Base-by-base conservation (phyloP, 1,139 yeast genomes). In the Starmera stellimalicola region DNA sequence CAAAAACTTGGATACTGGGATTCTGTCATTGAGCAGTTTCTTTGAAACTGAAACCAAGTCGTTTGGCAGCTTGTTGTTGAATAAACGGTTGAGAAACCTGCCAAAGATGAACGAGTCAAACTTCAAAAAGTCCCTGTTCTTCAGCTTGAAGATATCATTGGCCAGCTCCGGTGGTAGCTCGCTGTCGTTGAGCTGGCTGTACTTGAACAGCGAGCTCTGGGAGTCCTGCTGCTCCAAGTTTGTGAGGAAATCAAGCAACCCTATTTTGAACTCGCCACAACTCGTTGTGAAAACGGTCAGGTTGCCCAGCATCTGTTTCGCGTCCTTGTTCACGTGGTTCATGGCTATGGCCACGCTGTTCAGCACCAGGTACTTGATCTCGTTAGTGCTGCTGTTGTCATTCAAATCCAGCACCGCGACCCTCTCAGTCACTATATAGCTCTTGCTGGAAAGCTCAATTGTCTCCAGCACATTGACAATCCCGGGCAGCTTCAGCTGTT, bases 241-340 rank as follows among this genome's bases (percentile, higher is more conserved):
- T 2, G 80, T 68, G 36, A 81, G 64, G 5, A 82, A 55, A 53
- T 88, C 97, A 47, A 87, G 73, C 1, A 95, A 95, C 43, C 83
- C 82, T 18, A 88, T 54, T 38, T 77, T 80, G 93, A 95, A 84
- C 48, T 83, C 94, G 7, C 95, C 94, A 27, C 64, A 52, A 16
- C 65, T 69, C 36, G 71, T 80, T 11, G 84, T 75, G 54, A 59
- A 85, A 1, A 88, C 66, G 1, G 83, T 70, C 26, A 87, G 48
- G 39, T 76, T 74, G 2, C 88, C 91, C 47, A 83, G 81, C 3
- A 80, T 60, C 19, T 79, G 72, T 16, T 66, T 58, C 15, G 83
- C 84, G 38, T 73, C 81, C 16, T 60, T 64, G 44, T 82, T 77
- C 35, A 87, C 62, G 42, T 77, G 75, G 40, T 66, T 67, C 40